phyloP scores from a whole-genome alignment of 164 flowering plant species.

The grape (Vitis vinifera) region DNA sequence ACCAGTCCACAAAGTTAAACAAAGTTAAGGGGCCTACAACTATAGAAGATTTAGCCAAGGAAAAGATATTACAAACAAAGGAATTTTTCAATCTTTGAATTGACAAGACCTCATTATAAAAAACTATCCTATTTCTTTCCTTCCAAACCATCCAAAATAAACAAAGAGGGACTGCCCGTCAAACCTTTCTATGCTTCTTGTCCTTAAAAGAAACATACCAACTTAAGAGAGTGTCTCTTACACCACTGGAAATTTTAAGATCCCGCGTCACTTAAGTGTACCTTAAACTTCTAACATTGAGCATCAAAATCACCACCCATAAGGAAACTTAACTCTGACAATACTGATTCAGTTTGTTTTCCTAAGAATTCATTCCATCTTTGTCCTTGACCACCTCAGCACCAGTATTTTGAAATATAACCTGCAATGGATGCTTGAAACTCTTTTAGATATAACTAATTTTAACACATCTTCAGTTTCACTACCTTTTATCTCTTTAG shows the following conservation, averaged over 20 bases:
- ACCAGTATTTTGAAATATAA: slow-evolving; percentile 30
- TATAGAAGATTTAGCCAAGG: too few species aligned
- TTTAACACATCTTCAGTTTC: slow-evolving; percentile 3
- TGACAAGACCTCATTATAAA: too few species aligned
- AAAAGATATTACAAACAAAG: too few species aligned
- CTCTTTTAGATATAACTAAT: slow-evolving; percentile 20
- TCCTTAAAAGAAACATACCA: too few species aligned
- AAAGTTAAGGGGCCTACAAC: too few species aligned
- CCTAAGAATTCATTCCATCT: slow-evolving; percentile 65
- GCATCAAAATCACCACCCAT: slow-evolving; percentile 55
- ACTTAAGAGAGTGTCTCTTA: slow-evolving; percentile 50
- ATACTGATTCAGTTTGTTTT: slow-evolving; percentile 76
- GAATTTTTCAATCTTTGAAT: too few species aligned
- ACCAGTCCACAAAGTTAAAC: too few species aligned
- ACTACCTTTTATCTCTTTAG: slow-evolving; percentile 12
- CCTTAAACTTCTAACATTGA: slow-evolving; percentile 27
- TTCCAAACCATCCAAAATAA: too few species aligned
- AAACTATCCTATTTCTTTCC: too few species aligned
- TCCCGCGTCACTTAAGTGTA: slow-evolving; percentile 1
- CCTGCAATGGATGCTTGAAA: slow-evolving; percentile 22
- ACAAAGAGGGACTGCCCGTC: too few species aligned
- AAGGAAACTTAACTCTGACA: slow-evolving; percentile 62
- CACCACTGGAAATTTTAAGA: slow-evolving; percentile 25
- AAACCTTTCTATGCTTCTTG: too few species aligned
- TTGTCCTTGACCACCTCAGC: slow-evolving; percentile 58